Conservation (phyloP, 2,329 filamentous ascomycete genomes). For the Venturia carpophila region DNA sequence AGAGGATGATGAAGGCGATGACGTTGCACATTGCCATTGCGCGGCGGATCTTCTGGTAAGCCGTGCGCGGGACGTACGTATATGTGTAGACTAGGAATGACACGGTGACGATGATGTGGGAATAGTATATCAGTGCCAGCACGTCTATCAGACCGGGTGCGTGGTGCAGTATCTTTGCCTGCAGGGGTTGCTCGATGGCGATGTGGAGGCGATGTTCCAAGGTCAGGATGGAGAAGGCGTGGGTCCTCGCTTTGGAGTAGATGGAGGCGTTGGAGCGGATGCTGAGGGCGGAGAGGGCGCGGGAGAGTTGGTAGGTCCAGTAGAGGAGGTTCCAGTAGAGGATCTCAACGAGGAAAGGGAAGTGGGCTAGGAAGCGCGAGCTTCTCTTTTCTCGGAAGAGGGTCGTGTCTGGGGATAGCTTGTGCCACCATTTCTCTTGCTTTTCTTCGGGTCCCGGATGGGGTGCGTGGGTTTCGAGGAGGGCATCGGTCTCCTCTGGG, state of each 20-base stretch:
- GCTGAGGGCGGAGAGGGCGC: conserved; percentile 36
- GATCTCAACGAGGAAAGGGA: conserved; percentile 17
- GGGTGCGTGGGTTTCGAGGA: not conserved
- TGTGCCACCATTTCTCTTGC: not conserved
- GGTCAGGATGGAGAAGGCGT: conserved; percentile 36
- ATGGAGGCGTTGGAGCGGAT: conserved; percentile 35
- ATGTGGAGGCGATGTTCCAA: conserved; percentile 34
- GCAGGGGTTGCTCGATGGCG: conserved; percentile 36
- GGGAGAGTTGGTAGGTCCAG: conserved; percentile 37
- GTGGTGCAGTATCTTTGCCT: conserved; percentile 34
- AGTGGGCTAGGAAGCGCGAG: not conserved
- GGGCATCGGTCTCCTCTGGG: not conserved
- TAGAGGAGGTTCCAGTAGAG: conserved; percentile 17
- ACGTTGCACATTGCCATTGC: conserved; percentile 43
- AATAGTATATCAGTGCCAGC: conserved; percentile 40
- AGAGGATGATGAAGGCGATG: conserved; percentile 43
- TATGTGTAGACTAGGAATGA: conserved; percentile 45
- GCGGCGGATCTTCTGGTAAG: conserved; percentile 38
- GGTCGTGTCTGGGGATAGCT: not conserved
- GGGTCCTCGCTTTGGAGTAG: conserved; percentile 33
- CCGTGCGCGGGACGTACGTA: conserved; percentile 35
- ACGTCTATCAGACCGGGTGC: conserved; percentile 33
- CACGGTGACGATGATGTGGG: conserved; percentile 39
- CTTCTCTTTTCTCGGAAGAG: not conserved
- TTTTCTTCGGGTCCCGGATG: not conserved